Evolutionary conservation across 768 basidiomycete species (phyloP), one percentile per base, ranked within the genome.

Genomic region (Lactarius psammicola): DNA sequence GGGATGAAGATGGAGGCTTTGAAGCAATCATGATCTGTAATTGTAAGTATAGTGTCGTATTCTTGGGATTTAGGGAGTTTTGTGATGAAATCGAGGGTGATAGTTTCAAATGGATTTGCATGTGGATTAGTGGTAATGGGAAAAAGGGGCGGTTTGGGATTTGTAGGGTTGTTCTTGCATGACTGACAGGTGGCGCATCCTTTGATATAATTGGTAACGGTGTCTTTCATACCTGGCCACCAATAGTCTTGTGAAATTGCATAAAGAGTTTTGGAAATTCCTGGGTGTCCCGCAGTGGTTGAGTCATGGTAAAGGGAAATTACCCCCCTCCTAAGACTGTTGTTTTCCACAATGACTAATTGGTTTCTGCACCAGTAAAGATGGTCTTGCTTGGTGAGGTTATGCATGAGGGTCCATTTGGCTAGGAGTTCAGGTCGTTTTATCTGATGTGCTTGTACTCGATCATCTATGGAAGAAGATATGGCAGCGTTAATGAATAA

Each of bases 321-420:
- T 3, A 44, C 42, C 20, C 42, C 42, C 42, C 42, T 44, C 20
- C 42, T 44, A 9, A 44, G 8, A 5, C 4, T 4, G 18, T 7
- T 4, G 42, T 44, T 20, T 2, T 44, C 42, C 42, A 44, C 8
- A 2, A 44, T 20, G 1, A 44, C 18, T 0, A 44, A 8, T n/a
- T 15, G 20, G 20, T 44, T 8, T 1, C 20, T 2, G 1, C 17
- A 20, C 42, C 42, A 44, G 20, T 1, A 44, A 8, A 20, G 20
- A 1, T 9, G 1, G 0, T 20, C 42, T 4, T 3, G 0, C 0
- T 1, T 0, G 1, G 18, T 44, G 6, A 44, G 20, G 8, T 18
- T 4, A 8, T 20, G 17, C 0, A 20, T 44, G 1, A 15, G 5
- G 0, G 42, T 1, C 42, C 42, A 44, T 1, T 20, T 20, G 3